Evolutionary conservation across 1,284 basidiomycete genomes (phyloP).

Genomic region (Ceratobasidium sp.): DNA sequence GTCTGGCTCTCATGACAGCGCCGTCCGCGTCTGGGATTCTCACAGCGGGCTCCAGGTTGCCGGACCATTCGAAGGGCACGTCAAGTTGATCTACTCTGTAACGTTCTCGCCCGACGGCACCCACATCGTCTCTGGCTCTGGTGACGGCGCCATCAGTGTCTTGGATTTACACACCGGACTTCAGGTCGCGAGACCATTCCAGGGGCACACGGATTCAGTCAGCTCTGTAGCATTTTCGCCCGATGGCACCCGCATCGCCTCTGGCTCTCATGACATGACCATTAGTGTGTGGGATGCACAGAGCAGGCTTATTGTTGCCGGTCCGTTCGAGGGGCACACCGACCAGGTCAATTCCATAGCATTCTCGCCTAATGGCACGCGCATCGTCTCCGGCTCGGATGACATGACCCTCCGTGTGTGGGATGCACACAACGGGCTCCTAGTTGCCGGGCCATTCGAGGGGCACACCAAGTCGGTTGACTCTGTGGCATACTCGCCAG

Average conservation of each 20-base stretch:
- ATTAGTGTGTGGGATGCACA: background rate
- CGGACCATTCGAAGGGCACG: background rate
- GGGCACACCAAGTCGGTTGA: background rate
- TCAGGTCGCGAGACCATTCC: background rate
- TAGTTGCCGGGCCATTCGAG: background rate
- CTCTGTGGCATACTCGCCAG: no score
- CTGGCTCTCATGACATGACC: background rate
- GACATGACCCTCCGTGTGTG: background rate
- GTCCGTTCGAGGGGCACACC: background rate
- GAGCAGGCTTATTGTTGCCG: background rate
- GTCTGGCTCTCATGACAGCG: background rate
- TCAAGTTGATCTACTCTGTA: background rate
- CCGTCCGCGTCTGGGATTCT: background rate
- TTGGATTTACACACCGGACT: background rate
- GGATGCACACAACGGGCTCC: background rate
- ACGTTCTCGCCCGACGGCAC: background rate
- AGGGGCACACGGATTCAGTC: constrained; percentile 1
- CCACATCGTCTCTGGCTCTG: background rate
- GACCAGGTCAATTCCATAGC: background rate
- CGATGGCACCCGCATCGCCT: constrained; percentile 3
- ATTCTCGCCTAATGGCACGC: background rate
- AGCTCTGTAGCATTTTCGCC: constrained; percentile 1
- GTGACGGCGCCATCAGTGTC: background rate
- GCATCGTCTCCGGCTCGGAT: background rate
- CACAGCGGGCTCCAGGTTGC: background rate